These are phyloP conservation scores for Rhododendron griersonianum DNA, from an alignment of 148 eudicot species.

Conservation along the genomic window DNA sequence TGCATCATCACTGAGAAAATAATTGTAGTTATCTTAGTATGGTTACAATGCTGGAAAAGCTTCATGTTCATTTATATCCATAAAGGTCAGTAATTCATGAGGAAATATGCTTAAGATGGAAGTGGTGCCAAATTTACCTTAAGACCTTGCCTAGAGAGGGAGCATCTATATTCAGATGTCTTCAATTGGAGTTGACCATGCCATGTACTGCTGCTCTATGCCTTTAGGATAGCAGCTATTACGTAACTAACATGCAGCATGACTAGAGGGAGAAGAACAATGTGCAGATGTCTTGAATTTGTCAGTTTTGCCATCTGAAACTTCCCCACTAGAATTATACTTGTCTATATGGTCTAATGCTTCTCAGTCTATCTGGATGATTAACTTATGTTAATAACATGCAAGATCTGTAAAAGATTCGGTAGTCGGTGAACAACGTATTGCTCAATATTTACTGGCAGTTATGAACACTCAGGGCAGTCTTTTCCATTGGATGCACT, in stretches of 20 bases:
- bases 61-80: background rate
- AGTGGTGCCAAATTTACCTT: background rate
- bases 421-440: conserved; percentile 95
- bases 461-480: conserved; percentile 76
- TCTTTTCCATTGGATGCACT: conserved; percentile 73
- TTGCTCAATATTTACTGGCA: conserved; percentile 82
- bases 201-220: background rate
- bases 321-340: background rate
- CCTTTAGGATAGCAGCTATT: background rate
- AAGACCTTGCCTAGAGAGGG: background rate
- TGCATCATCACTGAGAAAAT: background rate
- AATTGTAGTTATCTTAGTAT: background rate
- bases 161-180: background rate
- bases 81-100: background rate
- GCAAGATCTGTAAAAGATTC: conserved; percentile 96
- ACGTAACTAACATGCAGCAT: background rate
- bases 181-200: background rate
- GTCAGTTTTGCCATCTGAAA: background rate
- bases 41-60: background rate
- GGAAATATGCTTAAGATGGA: background rate
- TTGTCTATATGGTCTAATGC: background rate
- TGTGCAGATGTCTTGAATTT: background rate
- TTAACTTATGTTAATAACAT: conserved; percentile 1
- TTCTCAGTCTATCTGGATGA: background rate
- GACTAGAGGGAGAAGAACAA: background rate